Conservation (phyloP, 2,329 filamentous ascomycete genomes). For the Dothideomycetidae sp. region DNA sequence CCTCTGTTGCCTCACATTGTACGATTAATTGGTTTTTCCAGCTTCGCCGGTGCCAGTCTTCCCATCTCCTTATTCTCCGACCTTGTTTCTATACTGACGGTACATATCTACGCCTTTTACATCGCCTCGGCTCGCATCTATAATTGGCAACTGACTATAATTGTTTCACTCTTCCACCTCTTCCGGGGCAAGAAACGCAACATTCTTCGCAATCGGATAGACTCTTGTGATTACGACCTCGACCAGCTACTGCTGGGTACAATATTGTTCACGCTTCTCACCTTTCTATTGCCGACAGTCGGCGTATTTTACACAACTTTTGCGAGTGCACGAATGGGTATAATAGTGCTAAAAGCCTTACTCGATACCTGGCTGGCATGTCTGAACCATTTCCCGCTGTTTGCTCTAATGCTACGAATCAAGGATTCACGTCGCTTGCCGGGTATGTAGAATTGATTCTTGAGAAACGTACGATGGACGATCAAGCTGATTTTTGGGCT, state of each 20-base stretch:
- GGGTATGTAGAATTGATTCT: conserved; percentile 34
- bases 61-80: conserved; percentile 93
- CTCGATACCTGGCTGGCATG: conserved; percentile 88
- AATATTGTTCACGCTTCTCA: conserved; percentile 87
- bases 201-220: conserved; percentile 88
- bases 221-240: conserved; percentile 96
- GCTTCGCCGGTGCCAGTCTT: conserved; percentile 92
- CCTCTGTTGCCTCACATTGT: conserved; percentile 76
- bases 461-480: neutral
- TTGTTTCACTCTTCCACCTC: conserved; percentile 94
- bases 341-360: conserved; percentile 80
- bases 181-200: conserved; percentile 98
- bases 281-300: conserved; percentile 88
- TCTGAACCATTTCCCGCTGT: conserved; percentile 93
- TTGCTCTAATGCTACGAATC: conserved; percentile 86
- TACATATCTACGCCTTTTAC: conserved; percentile 98
- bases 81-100: conserved; percentile 73
- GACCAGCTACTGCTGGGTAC: conserved; percentile 93
- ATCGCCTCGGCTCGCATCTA: conserved; percentile 93
- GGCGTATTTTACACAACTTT: conserved; percentile 96
- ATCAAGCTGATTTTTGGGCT: conserved; percentile 24
- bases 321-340: conserved; percentile 82
- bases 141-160: conserved; percentile 95
- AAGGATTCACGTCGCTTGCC: conserved; percentile 86
- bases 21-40: conserved; percentile 84